Conservation (phyloP, 2,329 filamentous ascomycete genomes). For the Arthroderma sp. region DNA sequence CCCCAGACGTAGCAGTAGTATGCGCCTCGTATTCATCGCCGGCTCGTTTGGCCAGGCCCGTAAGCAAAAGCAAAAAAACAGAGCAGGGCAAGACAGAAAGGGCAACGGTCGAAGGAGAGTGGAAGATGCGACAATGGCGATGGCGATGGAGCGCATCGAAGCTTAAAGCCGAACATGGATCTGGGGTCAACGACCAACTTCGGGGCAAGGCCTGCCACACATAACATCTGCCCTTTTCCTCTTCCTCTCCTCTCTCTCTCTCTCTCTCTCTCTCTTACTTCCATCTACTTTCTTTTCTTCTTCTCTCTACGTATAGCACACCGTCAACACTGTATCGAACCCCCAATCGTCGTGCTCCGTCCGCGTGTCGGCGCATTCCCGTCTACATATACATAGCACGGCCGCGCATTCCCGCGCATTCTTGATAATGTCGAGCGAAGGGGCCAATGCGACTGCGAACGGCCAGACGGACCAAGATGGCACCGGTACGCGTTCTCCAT, state of each 20-base stretch:
- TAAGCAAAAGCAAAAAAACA: too few relatives aligned
- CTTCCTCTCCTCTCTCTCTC: neutral
- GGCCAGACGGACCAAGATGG: neutral
- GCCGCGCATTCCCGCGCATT: neutral
- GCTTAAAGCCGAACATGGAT: neutral
- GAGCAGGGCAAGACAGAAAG: too few relatives aligned
- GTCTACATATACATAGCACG: neutral
- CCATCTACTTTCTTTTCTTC: neutral
- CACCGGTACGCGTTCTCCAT: neutral
- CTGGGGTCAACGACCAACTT: slow-evolving; percentile 1
- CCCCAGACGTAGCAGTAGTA: neutral
- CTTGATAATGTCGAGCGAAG: slow-evolving; percentile 1
- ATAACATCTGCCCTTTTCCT: neutral
- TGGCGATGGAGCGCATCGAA: neutral
- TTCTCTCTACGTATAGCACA: neutral
- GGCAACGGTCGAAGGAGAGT: neutral
- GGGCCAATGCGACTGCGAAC: neutral
- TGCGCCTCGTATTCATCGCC: neutral
- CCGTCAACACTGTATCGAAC: neutral
- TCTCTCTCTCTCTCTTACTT: neutral
- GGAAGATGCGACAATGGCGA: neutral
- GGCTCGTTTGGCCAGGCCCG: neutral
- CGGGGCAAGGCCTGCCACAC: neutral
- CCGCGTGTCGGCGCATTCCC: neutral
- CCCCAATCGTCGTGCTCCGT: neutral